These are phyloP conservation scores for Panicum virgatum DNA, from an alignment of 202 grass and related monocot species.

Conservation along the genomic window DNA sequence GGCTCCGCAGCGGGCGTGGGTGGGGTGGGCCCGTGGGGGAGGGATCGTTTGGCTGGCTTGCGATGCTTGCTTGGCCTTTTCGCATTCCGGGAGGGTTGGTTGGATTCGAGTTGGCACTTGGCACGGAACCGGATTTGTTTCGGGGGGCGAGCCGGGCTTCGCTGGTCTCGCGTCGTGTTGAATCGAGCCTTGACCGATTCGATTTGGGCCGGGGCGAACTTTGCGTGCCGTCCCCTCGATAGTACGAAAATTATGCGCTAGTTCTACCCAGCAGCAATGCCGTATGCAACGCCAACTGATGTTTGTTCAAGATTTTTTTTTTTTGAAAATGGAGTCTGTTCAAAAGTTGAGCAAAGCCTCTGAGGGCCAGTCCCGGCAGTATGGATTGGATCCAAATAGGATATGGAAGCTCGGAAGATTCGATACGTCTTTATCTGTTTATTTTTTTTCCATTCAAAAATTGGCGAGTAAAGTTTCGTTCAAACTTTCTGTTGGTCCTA, in stretches of 20 bases:
- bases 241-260: neutral
- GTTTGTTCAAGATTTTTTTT: too few species aligned
- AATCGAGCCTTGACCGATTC: slow-evolving; percentile 1
- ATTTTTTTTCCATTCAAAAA: neutral
- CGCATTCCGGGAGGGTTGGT: neutral
- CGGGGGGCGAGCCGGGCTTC: neutral
- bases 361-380: too few species aligned
- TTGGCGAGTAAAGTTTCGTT: neutral
- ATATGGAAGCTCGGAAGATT: too few species aligned
- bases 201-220: neutral
- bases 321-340: too few species aligned
- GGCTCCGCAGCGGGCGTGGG: neutral
- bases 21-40: neutral
- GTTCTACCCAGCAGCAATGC: neutral
- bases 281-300: too few species aligned
- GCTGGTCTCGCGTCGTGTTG: neutral
- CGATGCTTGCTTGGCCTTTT: neutral
- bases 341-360: too few species aligned
- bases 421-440: neutral
- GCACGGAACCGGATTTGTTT: neutral
- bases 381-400: too few species aligned
- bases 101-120: slow-evolving; percentile 1
- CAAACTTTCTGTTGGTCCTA: too few species aligned
- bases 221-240: neutral
- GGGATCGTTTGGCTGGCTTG: neutral